These are phyloP conservation scores for sunflower (Helianthus annuus) DNA, from an alignment of 129 eudicot species.

Conservation along the genomic window HanXRQr2.0-SUNRISE NC_035433.2:78301729-78302228, in stretches of 20 bases:
- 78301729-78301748: constrained; percentile 30
- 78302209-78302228: constrained; percentile 22
- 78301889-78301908: not conserved
- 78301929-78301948: constrained; percentile 17
- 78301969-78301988: not conserved
- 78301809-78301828: constrained; percentile 23
- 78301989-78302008: constrained; percentile 26
- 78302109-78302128: constrained; percentile 30
- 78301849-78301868: not conserved
- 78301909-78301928: constrained; percentile 31
- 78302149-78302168: not conserved
- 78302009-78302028: constrained; percentile 34
- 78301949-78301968: constrained; percentile 25
- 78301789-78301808: not conserved
- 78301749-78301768: constrained; percentile 23
- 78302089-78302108: constrained; percentile 20
- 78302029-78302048: constrained; percentile 30
- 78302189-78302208: not conserved
- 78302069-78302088: constrained; percentile 32
- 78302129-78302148: not conserved
- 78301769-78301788: constrained; percentile 24
- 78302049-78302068: constrained; percentile 29
- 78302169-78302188: not conserved
- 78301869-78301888: not conserved
- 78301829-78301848: not conserved